Evolutionary conservation across 441 rosid species (phyloP).

Genomic region (Gossypium gossypioides): DNA sequence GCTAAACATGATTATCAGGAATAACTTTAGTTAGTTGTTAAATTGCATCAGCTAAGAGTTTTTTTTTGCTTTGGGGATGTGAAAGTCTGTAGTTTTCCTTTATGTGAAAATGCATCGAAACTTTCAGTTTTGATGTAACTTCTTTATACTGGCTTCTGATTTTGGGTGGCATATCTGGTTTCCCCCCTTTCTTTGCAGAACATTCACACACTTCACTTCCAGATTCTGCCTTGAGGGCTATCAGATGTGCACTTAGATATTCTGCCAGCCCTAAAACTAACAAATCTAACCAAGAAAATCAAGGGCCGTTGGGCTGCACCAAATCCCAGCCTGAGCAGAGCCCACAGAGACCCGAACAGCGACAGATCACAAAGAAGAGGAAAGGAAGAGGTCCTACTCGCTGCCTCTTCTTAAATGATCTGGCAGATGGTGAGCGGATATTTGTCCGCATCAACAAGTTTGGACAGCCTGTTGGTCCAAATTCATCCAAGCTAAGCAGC

Average conservation of each 20-base stretch:
- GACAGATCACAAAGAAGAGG: background rate
- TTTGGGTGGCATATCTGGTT: background rate
- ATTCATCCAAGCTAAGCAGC: slow-evolving; percentile 26
- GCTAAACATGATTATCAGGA: background rate
- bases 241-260: slow-evolving; percentile 10
- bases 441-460: slow-evolving; percentile 21
- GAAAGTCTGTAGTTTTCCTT: background rate
- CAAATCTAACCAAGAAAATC: slow-evolving; percentile 4
- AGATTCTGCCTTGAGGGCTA: slow-evolving; percentile 11
- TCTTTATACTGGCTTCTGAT: background rate
- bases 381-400: slow-evolving; percentile 25
- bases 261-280: slow-evolving; percentile 9
- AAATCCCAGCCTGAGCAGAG: slow-evolving; percentile 3
- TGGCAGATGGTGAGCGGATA: slow-evolving; percentile 25
- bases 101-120: background rate
- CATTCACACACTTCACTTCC: slow-evolving; percentile 5
- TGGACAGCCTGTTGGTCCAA: slow-evolving; percentile 35
- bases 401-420: slow-evolving; percentile 21
- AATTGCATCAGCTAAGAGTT: background rate
- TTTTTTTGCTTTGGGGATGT: background rate
- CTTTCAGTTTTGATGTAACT: background rate
- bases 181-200: slow-evolving; percentile 7
- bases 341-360: background rate
- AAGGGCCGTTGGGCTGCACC: background rate
- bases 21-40: background rate